A percentile compares a stretch with the other conserved stretches of the same genome.
Evolutionary conservation across 805 yeast genomes (phyloP).

Genomic region (Sugiyamaella qingdaonensis): DNA sequence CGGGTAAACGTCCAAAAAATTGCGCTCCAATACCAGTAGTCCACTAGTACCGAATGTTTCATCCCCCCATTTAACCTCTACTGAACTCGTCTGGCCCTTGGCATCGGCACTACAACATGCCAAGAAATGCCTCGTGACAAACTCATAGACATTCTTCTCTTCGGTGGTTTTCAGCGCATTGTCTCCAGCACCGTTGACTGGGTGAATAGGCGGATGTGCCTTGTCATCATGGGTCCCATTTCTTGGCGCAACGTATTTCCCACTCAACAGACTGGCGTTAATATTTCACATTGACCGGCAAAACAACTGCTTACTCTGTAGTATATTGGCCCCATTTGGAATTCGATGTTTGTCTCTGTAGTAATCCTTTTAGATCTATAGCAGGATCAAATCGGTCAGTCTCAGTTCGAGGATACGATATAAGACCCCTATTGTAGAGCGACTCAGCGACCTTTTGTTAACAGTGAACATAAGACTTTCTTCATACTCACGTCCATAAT

Average conservation of each 20-base stretch:
- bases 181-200: conserved; percentile 44
- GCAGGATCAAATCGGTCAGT: conserved; percentile 78
- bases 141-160: conserved; percentile 76
- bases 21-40: conserved; percentile 62
- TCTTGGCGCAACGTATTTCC: conserved; percentile 62
- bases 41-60: conserved; percentile 77
- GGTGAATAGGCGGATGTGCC: conserved; percentile 99
- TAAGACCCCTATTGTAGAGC: conserved; percentile 76
- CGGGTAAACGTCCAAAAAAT: conserved; percentile 74
- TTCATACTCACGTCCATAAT: conserved; percentile 45
- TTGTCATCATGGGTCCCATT: conserved; percentile 82
- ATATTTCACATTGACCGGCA: neutral
- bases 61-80: conserved; percentile 68
- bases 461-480: neutral
- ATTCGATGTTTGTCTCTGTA: conserved; percentile 56
- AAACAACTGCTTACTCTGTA: neutral
- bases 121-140: conserved; percentile 75
- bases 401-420: conserved; percentile 97
- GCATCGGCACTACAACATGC: conserved; percentile 95
- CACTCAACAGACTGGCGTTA: conserved; percentile 34
- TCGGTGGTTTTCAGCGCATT: conserved; percentile 29
- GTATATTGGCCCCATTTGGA: conserved; percentile 75
- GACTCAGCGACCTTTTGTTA: conserved; percentile 57
- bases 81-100: conserved; percentile 61
- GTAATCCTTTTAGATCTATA: conserved; percentile 63